Percentiles rank a stretch among this genome's conserved stretches.
Conservation (phyloP, 1,139 yeast genomes). For the Maudiozyma humilis region DNA sequence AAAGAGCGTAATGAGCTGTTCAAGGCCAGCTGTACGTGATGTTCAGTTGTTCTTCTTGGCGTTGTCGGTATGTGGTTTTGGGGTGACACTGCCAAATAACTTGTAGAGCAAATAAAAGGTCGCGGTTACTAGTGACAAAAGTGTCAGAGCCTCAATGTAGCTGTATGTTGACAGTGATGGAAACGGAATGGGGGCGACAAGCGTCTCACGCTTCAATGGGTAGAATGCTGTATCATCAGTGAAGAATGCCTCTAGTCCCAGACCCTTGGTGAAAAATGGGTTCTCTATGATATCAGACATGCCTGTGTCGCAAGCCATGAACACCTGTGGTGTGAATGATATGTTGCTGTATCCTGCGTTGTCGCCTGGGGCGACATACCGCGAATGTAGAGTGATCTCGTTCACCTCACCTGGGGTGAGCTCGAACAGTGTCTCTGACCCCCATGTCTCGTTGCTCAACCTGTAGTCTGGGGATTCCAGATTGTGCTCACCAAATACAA, state of each 20-base stretch:
- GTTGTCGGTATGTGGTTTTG: not conserved
- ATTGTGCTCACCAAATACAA: slow-evolving; percentile 33
- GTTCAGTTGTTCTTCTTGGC: not conserved
- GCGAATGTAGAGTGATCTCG: slow-evolving; percentile 41
- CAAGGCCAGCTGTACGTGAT: not conserved
- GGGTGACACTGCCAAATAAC: slow-evolving; percentile 12
- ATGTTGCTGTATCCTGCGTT: slow-evolving; percentile 21
- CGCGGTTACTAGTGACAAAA: slow-evolving; percentile 29
- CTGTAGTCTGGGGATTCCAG: slow-evolving; percentile 43
- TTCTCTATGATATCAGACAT: slow-evolving; percentile 25
- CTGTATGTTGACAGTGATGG: slow-evolving; percentile 28
- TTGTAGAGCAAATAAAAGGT: slow-evolving; percentile 31
- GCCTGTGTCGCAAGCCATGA: slow-evolving; percentile 41
- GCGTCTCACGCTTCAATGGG: slow-evolving; percentile 23
- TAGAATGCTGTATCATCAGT: slow-evolving; percentile 39
- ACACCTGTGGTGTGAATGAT: slow-evolving; percentile 36
- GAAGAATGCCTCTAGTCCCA: slow-evolving; percentile 40
- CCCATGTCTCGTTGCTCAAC: slow-evolving; percentile 34
- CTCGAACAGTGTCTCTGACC: slow-evolving; percentile 37
- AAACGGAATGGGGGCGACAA: slow-evolving; percentile 33
- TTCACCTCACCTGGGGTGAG: slow-evolving; percentile 26
- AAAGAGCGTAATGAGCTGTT: not conserved
- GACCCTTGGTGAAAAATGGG: slow-evolving; percentile 33
- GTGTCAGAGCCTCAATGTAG: slow-evolving; percentile 30
- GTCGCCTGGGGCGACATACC: slow-evolving; percentile 38